Conservation (phyloP, 23 red algal genomes). For the Cyanidium caldarium region DNA sequence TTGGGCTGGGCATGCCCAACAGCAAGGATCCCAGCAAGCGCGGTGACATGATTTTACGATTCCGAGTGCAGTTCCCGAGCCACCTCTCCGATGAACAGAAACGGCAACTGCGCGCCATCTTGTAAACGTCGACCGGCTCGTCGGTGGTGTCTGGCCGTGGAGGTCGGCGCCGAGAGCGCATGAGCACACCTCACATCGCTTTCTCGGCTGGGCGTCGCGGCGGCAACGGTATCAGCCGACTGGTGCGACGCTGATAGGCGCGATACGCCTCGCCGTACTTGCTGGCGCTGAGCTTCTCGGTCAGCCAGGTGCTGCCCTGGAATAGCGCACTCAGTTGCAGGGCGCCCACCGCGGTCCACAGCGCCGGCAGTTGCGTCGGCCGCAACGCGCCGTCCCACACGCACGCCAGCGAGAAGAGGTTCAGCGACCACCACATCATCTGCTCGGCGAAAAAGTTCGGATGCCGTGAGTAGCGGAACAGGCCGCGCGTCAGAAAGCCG, state of each 20-base stretch:
- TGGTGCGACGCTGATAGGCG: not conserved
- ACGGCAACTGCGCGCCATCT: slow-evolving; percentile 42
- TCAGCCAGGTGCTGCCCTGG: not conserved
- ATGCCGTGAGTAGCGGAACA: slow-evolving; percentile 4
- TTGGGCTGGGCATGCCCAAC: slow-evolving; percentile 72
- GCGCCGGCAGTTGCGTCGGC: not conserved
- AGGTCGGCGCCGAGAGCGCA: too few relatives aligned
- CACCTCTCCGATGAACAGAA: slow-evolving; percentile 52
- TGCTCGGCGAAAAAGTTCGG: slow-evolving; percentile 7
- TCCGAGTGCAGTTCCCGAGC: slow-evolving; percentile 62
- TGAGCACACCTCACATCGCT: too few relatives aligned
- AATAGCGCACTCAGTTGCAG: not conserved
- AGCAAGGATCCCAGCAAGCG: slow-evolving; percentile 46
- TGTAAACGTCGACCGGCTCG: too few relatives aligned
- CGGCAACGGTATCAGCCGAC: not conserved
- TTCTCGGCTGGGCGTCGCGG: not conserved
- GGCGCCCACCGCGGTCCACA: not conserved
- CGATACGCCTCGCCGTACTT: not conserved
- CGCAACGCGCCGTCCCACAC: not conserved
- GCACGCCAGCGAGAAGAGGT: not conserved
- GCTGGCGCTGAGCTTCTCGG: not conserved
- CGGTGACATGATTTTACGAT: slow-evolving; percentile 70
- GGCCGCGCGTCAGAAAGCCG: not conserved
- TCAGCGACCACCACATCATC: not conserved
- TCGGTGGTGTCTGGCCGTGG: too few relatives aligned